phyloP scores from a whole-genome alignment of 805 yeast genomes.

The Limtongozyma cylindracea region DNA sequence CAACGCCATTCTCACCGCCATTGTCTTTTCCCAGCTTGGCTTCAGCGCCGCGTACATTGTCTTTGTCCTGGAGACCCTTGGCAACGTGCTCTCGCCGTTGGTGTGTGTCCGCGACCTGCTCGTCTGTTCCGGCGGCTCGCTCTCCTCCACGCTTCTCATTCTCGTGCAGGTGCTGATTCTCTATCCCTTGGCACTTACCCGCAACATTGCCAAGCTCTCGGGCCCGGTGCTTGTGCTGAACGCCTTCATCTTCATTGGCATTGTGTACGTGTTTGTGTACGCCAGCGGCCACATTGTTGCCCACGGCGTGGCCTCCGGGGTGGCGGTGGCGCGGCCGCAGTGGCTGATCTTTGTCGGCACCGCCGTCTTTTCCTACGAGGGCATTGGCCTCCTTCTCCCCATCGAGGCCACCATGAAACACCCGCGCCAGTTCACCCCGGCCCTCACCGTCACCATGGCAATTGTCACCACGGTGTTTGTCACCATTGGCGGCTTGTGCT shows the following conservation, averaged over 20 bases:
- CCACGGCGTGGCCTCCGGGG: slow-evolving; percentile 15
- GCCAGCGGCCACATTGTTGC: no score
- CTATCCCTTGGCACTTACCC: slow-evolving; percentile 42
- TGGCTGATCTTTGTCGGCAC: slow-evolving; percentile 64
- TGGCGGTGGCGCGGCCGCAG: slow-evolving; percentile 23
- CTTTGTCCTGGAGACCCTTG: slow-evolving; percentile 48
- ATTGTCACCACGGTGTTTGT: slow-evolving; percentile 41
- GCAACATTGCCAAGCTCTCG: slow-evolving; percentile 58
- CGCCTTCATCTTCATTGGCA: slow-evolving; percentile 38
- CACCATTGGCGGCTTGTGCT: slow-evolving; percentile 41
- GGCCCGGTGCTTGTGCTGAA: slow-evolving; percentile 51
- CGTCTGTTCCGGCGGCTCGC: no score
- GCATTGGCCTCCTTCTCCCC: slow-evolving; percentile 62
- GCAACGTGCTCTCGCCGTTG: no score
- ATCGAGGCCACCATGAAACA: slow-evolving; percentile 61
- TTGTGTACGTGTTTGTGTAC: slow-evolving; percentile 60
- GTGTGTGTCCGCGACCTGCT: no score
- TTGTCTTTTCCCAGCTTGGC: slow-evolving; percentile 52
- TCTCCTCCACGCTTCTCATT: slow-evolving; percentile 25
- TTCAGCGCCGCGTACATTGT: slow-evolving; percentile 65
- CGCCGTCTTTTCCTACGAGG: slow-evolving; percentile 76
- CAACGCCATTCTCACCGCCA: slow-evolving; percentile 30
- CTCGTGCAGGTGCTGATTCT: slow-evolving; percentile 27
- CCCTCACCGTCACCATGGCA: slow-evolving; percentile 29
- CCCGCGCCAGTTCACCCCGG: slow-evolving; percentile 50